phyloP scores from a whole-genome alignment of 768 basidiomycete genomes.

The Termitomyces sp. region DNA sequence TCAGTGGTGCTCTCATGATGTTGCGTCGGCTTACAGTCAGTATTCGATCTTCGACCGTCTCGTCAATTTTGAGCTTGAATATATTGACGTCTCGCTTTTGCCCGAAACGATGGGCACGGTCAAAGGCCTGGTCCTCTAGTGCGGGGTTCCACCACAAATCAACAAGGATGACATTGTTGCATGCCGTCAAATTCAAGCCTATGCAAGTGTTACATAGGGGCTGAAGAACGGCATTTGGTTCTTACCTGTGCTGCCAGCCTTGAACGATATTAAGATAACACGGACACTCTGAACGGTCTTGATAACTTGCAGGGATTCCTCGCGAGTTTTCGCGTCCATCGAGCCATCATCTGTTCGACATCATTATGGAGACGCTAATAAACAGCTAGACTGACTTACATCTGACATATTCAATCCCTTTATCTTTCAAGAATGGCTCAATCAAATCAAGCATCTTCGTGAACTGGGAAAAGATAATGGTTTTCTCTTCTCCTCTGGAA shows the following conservation, averaged over 20 bases:
- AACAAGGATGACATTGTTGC: slow-evolving; percentile 90
- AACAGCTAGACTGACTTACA: slow-evolving; percentile 56
- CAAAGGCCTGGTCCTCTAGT: slow-evolving; percentile 91
- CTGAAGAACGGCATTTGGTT: neutral
- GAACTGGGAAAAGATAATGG: slow-evolving; percentile 94
- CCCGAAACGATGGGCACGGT: slow-evolving; percentile 85
- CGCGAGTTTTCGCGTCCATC: slow-evolving; percentile 74
- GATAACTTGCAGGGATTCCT: slow-evolving; percentile 71
- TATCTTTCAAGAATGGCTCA: slow-evolving; percentile 73
- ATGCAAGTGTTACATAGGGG: neutral
- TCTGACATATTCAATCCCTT: slow-evolving; percentile 69
- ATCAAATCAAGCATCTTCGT: slow-evolving; percentile 85
- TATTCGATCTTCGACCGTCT: slow-evolving; percentile 87
- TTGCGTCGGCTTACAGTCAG: slow-evolving; percentile 41
- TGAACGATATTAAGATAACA: slow-evolving; percentile 94
- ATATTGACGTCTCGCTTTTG: slow-evolving; percentile 85
- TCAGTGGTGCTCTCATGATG: neutral
- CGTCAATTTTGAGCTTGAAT: slow-evolving; percentile 82
- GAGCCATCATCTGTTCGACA: slow-evolving; percentile 78
- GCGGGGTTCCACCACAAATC: slow-evolving; percentile 97
- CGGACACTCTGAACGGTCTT: slow-evolving; percentile 48
- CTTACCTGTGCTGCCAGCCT: slow-evolving; percentile 89
- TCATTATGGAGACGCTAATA: slow-evolving; percentile 5
- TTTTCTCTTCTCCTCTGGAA: slow-evolving; percentile 70
- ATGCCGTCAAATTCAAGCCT: slow-evolving; percentile 89